Base-by-base conservation (phyloP, 805 yeast species). In the Yamadazyma tumulicola region DNA sequence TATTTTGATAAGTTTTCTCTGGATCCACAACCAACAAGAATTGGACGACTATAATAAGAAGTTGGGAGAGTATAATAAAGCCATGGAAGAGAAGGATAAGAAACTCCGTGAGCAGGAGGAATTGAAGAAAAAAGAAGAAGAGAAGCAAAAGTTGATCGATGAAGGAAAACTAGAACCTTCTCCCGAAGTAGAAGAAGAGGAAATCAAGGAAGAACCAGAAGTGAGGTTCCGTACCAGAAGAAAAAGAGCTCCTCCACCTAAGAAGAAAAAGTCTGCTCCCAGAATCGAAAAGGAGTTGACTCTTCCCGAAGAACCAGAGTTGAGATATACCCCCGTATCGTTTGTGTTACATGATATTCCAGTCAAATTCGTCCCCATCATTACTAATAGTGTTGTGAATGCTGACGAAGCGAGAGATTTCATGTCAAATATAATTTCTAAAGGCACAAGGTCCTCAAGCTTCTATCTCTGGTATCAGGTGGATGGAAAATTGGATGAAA, bases 401-500 rank as follows among this genome's bases (percentile, higher is more conserved):
- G 48, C 67, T 11, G 76, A 74, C 2, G 66, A 73, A 12, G 91
- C 81, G 0, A 74, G 70, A 31, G 57, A 60, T 12, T 59, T 69
- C 13, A 87, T 91, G 96, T 67, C 69, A 25, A 61, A 68, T 7
- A 72, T 81, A 4, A 54, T 87, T 36, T 62, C 65, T 11, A 62
- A 58, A 13, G 95, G 96, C 1, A 65, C 67, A 1, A 68, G 87
- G 38, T 59, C 78, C 3, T 62, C 81, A 5, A 75, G 75, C 21
- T 76, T 77, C 46, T 74, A 82, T 52, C 62, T 87, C 14, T 88
- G 96, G 96, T 85, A 81, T 49, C 86, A 84, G 47, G 67, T 91
- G 8, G 93, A 84, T 55, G 89, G 87, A 0, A 69, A 74, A 29
- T 74, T 77, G 35, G 93, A 85, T 52, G 85, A 79, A 43, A 57